Percentiles rank a stretch among this genome's conserved stretches.
Conservation (phyloP, 345 rosid genomes). For the Eucalyptus rudis region DNA sequence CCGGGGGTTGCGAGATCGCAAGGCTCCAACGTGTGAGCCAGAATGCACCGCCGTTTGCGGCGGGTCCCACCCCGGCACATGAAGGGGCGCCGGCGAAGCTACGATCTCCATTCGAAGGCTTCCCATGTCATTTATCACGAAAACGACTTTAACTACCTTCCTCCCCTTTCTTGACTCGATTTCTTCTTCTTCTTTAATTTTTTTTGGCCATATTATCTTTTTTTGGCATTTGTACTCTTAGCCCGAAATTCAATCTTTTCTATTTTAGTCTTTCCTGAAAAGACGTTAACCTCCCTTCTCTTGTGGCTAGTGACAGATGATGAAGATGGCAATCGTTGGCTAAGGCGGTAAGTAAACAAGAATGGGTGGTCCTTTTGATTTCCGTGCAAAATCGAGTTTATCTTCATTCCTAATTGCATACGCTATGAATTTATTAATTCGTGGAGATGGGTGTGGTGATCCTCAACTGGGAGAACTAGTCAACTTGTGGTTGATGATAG, state of each 20-base stretch:
- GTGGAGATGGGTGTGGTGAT: accelerated
- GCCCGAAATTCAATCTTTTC: not conserved
- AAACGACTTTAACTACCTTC: not conserved
- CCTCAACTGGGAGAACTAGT: accelerated
- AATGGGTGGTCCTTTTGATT: not conserved
- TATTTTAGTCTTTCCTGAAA: not conserved
- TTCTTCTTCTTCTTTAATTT: not conserved
- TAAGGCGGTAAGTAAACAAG: not conserved
- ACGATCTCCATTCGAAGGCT: not conserved
- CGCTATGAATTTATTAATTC: not conserved
- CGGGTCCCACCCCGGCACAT: not conserved
- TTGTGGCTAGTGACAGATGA: accelerated
- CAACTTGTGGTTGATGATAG: accelerated
- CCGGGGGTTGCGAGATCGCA: not conserved
- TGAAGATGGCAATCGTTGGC: not conserved
- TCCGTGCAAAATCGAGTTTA: not conserved
- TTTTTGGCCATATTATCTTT: not conserved
- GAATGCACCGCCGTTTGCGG: not conserved
- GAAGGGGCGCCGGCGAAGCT: not conserved
- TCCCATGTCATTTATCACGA: not conserved
- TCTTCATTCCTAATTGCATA: not conserved
- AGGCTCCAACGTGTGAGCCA: conserved; percentile 5
- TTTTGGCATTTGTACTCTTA: not conserved
- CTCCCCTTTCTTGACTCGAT: not conserved
- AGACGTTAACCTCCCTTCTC: not conserved